Base-by-base conservation (phyloP, 108 stramenopile species). In the Discostella stelligeroides region DNA sequence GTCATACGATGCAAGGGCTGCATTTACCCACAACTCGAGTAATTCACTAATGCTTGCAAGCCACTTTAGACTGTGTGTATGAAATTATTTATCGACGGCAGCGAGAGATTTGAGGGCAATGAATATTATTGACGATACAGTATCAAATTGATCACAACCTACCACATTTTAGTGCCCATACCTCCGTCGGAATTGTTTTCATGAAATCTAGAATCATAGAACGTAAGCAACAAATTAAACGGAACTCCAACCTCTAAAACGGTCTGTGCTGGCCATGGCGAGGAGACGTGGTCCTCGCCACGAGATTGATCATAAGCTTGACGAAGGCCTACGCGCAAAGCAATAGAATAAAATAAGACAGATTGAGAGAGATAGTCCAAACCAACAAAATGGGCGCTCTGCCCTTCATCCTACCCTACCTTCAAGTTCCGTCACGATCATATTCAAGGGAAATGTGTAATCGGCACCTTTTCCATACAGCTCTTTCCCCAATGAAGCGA, bases 391-490 rank as follows among this genome's bases (percentile, higher is more conserved):
- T 4, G 18, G 46, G 30, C 27, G 14, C 25, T 13, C 29, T 21
- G 39, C 30, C 38, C 7, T 42, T 24, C 34, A 12, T 60, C 85
- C 56, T 73, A 88, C 86, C 85, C 56, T 73, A 88, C 86, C 88
- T 76, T 95, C 94, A 61, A 95, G 76, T 37, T 47, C 64, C 64
- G 43, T 47, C 11, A 76, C 68, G 20, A 95, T 39, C 50, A 90
- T 81, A 10, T 85, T 81, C 0, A 91, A 61, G 40, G 94, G 94
- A 57, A 92, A 86, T 24, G 79, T 79, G 64, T 79, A 88, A 47
- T 87, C 85, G 4, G 80, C 85, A 8, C 87, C 88, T 42, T 73
- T 78, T 13, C 88, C 86, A 53, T 76, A 80, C 10, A 95, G 62
- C 21, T 91, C 85, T 54, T 55, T 82, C 14, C 94, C 94, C 12